Percentiles rank a stretch among this genome's conserved stretches.
These are phyloP conservation scores for Vigna mungo DNA, from an alignment of 306 rosid genomes.

Conservation along the genomic window DNA sequence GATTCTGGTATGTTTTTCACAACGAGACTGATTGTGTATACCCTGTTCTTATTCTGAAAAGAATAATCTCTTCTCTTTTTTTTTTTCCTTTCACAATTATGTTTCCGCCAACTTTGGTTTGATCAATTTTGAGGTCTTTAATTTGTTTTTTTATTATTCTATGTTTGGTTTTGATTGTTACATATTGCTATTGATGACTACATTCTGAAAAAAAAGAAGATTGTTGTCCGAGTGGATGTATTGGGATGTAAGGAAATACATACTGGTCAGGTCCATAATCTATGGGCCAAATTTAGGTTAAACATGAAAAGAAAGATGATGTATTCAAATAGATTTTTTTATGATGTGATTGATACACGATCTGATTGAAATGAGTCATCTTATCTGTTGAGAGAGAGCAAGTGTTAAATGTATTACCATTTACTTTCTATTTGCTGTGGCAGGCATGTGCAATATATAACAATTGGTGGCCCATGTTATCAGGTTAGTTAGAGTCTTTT, in stretches of 20 bases:
- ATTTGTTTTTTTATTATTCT: conserved; percentile 15
- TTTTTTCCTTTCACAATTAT: background rate
- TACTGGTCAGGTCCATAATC: too few relatives aligned
- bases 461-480: conserved; percentile 99
- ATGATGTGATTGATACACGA: conserved; percentile 10
- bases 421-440: conserved; percentile 41
- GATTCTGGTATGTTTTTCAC: conserved; percentile 73
- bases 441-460: conserved; percentile 95
- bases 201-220: background rate
- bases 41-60: conserved; percentile 31
- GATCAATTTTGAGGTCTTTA: conserved; percentile 7
- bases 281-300: conserved; percentile 5
- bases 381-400: background rate
- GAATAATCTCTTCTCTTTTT: conserved; percentile 19
- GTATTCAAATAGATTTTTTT: conserved; percentile 6
- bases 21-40: conserved; percentile 35
- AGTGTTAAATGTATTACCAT: conserved; percentile 3
- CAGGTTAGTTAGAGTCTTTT: conserved; percentile 63
- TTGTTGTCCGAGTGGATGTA: too few relatives aligned
- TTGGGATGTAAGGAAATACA: too few relatives aligned
- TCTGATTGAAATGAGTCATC: conserved; percentile 24
- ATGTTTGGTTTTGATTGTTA: conserved; percentile 27
- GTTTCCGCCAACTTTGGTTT: conserved; percentile 33
- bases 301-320: background rate
- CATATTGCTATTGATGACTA: background rate